phyloP scores from a whole-genome alignment of 208 protist genomes.

The Leishmania tarentolae region DNA sequence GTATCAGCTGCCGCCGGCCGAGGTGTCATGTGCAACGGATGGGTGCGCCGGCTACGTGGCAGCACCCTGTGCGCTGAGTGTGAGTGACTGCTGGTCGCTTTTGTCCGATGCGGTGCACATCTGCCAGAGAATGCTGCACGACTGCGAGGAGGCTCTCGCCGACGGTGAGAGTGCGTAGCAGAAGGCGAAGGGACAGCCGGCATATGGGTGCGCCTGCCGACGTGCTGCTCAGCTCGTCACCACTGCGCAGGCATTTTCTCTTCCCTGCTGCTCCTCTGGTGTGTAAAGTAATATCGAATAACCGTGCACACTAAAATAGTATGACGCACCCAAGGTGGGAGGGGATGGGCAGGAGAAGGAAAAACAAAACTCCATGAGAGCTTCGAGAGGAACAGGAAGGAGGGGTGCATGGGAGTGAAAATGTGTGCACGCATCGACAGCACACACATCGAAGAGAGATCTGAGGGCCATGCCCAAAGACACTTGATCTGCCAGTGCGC shows the following conservation, averaged over 20 bases:
- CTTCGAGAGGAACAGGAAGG: not conserved
- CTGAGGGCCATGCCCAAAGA: not conserved
- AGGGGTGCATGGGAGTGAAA: not conserved
- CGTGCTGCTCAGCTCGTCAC: not conserved
- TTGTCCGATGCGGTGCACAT: constrained; percentile 48
- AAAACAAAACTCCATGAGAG: not conserved
- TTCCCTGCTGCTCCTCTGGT: not conserved
- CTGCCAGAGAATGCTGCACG: constrained; percentile 70
- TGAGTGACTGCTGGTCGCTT: constrained; percentile 43
- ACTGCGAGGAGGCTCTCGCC: constrained; percentile 57
- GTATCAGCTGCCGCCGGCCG: constrained; percentile 30
- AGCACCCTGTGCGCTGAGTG: constrained; percentile 19
- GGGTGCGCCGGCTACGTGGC: constrained; percentile 19
- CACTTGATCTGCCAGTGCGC: not conserved
- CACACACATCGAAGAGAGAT: not conserved
- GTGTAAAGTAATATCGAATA: not conserved
- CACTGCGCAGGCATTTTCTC: not conserved
- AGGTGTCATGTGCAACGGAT: constrained; percentile 6
- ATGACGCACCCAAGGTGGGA: too few relatives aligned
- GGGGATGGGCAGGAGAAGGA: not conserved
- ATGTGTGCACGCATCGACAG: not conserved
- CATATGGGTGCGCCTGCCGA: not conserved
- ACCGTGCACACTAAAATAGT: not conserved
- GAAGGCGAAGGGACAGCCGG: too few relatives aligned
- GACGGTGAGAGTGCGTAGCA: not conserved